Evolutionary conservation across 139 green algal species (phyloP).

Genomic region (Zygnema cylindricum): DNA sequence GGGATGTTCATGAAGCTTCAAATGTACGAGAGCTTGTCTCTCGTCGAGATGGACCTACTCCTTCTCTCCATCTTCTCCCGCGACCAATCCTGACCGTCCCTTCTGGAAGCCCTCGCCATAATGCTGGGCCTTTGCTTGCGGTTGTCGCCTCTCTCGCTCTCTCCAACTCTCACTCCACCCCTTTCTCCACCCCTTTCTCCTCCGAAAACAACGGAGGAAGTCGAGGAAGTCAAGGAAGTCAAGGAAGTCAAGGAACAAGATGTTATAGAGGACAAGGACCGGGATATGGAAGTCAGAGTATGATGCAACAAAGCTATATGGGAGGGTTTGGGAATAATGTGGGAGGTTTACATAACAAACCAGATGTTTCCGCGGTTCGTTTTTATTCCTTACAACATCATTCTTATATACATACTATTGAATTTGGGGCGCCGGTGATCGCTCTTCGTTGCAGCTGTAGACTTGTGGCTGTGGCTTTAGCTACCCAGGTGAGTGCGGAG

Average conservation of each 20-base stretch:
- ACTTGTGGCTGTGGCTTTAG: constrained; percentile 43
- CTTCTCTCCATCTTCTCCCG: constrained; percentile 43
- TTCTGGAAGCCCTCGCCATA: background rate
- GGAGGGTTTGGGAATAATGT: background rate
- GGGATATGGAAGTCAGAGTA: background rate
- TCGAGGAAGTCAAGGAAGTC: background rate
- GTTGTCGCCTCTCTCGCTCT: background rate
- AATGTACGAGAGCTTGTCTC: constrained; percentile 59
- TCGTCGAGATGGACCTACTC: constrained; percentile 38
- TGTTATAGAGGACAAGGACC: background rate
- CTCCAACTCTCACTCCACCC: too few relatives aligned
- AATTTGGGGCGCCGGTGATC: constrained; percentile 25
- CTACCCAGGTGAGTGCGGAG: constrained; percentile 33
- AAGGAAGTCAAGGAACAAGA: background rate
- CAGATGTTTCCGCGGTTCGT: constrained; percentile 23
- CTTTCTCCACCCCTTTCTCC: background rate
- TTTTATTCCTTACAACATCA: constrained; percentile 55
- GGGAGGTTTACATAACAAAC: background rate
- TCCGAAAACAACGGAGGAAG: background rate
- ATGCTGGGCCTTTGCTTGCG: background rate
- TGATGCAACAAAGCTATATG: background rate
- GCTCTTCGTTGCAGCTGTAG: constrained; percentile 47
- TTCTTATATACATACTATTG: constrained; percentile 35
- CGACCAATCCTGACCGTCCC: constrained; percentile 7
- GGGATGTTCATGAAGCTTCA: constrained; percentile 51